Conservation (phyloP, 805 yeast species). For the Millerago galiae region DNA sequence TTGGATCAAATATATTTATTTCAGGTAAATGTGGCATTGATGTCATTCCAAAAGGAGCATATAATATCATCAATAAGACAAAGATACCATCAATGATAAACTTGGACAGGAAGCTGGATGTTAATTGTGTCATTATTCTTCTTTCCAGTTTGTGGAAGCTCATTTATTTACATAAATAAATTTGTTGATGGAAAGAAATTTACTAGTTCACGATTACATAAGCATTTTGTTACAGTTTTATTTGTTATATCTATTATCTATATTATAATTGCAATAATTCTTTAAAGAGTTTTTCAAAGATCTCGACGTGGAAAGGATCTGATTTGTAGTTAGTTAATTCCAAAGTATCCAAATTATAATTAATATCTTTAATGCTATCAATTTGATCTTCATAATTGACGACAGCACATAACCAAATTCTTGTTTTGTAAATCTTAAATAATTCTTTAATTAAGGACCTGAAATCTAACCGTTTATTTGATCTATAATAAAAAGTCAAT, state of each 20-base stretch:
- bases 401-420: slow-evolving; percentile 79
- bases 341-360: slow-evolving; percentile 10
- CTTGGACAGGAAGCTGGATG: slow-evolving; percentile 2
- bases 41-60: slow-evolving; percentile 1
- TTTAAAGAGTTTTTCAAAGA: slow-evolving; percentile 11
- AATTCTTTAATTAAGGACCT: slow-evolving; percentile 66
- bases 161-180: background rate
- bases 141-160: background rate
- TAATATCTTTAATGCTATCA: background rate
- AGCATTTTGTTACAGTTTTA: background rate
- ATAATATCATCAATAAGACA: slow-evolving; percentile 1
- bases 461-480: slow-evolving; percentile 65
- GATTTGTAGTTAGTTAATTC: slow-evolving; percentile 8
- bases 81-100: slow-evolving; percentile 3
- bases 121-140: slow-evolving; percentile 1
- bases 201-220: background rate
- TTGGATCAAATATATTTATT: slow-evolving; percentile 9
- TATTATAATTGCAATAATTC: slow-evolving; percentile 7
- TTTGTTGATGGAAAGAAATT: background rate
- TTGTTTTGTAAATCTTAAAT: slow-evolving; percentile 68
- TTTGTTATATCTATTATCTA: background rate
- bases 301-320: slow-evolving; percentile 24
- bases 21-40: slow-evolving; percentile 7
- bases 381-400: slow-evolving; percentile 4
- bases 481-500: slow-evolving; percentile 61